Evolutionary conservation across 2,329 filamentous ascomycete species (phyloP).

Genomic region (Penicillium sp.): DNA sequence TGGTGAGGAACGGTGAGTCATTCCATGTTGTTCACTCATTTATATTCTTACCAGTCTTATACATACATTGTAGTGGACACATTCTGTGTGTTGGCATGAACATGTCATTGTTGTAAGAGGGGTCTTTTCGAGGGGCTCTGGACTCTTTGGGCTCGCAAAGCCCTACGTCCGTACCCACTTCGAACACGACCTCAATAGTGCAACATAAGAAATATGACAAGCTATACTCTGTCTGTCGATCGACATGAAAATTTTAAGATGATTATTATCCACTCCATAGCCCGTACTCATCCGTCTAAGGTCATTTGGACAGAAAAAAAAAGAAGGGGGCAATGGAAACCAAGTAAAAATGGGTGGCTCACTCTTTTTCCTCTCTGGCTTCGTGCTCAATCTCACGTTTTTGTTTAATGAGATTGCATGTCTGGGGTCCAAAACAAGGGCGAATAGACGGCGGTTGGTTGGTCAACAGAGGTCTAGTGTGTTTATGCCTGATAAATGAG

Average conservation of each 20-base stretch:
- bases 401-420: neutral
- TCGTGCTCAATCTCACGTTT: neutral
- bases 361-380: neutral
- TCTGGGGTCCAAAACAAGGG: neutral
- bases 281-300: neutral
- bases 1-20: conserved; percentile 12
- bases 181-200: neutral
- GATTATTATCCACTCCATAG: neutral
- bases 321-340: too few species aligned
- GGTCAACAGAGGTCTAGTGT: neutral
- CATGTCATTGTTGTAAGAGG: neutral
- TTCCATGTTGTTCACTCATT: neutral
- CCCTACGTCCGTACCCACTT: neutral
- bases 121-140: neutral
- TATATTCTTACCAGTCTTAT: neutral
- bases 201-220: neutral
- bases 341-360: neutral
- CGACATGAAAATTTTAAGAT: neutral
- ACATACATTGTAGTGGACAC: too few species aligned
- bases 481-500: neutral
- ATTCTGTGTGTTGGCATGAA: neutral
- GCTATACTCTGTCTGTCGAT: neutral
- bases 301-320: neutral
- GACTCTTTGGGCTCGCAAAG: neutral
- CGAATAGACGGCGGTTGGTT: neutral